Evolutionary conservation across 345 rosid genomes (phyloP), one percentile per base, ranked within the genome.

Genomic region (Citrus hindsii): DNA sequence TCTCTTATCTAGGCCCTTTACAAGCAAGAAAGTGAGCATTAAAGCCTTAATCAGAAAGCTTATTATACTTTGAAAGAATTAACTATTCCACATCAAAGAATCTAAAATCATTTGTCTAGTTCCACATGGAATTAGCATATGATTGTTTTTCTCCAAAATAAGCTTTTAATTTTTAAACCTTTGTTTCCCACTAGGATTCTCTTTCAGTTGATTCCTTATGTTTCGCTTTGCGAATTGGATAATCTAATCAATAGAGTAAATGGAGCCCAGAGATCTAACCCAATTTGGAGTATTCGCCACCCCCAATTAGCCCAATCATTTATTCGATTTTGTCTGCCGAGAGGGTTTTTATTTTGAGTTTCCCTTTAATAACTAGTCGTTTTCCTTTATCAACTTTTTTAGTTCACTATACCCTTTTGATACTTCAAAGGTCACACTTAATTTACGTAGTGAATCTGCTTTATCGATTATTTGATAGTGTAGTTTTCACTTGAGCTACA

Each of bases 251-350:
- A 75, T 37, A 10, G 53, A 51, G 69, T 5, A 40, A 48, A 77
- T 84, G 87, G 87, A 87, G 81, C 82, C 86, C 82, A 65, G 63
- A 79, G 79, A 85, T 65, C 71, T 22, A 79, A 62, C 67, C 81
- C 83, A 59, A 9, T 59, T 69, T 81, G 14, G 13, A 28, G 73
- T 58, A 46, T 64, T 53, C 59, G 69, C 32, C 16, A 32, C 9
- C 66, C 56, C 53, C 16, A 46, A 12, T 12, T 9, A 79, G 40
- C 65, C 61, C 81, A 46, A 71, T 63, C 62, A 51, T 60, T 66
- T 27, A 51, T 32, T 73, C 13, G n/a, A 53, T 28, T 28, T 21
- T 27, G 12, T 14, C 51, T 46, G 51, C 51, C 51, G 0, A 46
- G 51, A 12, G 16, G 16, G 16, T 3, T 46, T 46, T 12, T 3